Evolutionary conservation across 2,329 filamentous ascomycete species (phyloP).

Genomic region (Fusarium sterilihyphosum): DNA sequence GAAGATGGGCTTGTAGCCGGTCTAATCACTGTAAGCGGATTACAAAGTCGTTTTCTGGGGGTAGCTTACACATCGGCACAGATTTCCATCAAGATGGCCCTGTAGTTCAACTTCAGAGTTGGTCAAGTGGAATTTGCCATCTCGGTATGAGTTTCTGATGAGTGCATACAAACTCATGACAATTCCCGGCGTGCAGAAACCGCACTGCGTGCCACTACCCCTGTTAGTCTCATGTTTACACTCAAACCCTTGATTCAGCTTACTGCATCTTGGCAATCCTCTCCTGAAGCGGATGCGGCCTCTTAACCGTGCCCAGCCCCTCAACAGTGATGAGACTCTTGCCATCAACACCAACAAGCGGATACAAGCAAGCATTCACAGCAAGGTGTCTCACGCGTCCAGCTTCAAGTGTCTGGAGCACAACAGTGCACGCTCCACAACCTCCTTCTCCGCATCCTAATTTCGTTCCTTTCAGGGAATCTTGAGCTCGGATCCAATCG

Average conservation of each 20-base stretch:
- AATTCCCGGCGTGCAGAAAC: background rate
- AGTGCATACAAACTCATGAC: slow-evolving; percentile 1
- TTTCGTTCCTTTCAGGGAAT: background rate
- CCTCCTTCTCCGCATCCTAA: background rate
- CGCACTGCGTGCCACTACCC: background rate
- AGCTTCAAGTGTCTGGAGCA: background rate
- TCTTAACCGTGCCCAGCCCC: background rate
- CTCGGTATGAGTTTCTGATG: background rate
- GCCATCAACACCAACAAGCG: slow-evolving; percentile 2
- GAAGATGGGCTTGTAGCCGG: slow-evolving; percentile 1
- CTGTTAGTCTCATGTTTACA: background rate
- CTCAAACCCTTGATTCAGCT: rapidly evolving
- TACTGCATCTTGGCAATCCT: slow-evolving; percentile 7
- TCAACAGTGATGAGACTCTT: slow-evolving; percentile 4
- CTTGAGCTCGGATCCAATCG: slow-evolving; percentile 5
- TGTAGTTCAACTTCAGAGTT: background rate
- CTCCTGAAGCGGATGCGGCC: background rate
- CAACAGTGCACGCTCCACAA: background rate
- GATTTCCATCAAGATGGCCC: background rate
- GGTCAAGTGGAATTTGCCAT: background rate
- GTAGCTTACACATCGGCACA: background rate
- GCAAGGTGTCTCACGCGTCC: background rate
- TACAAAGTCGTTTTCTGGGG: rapidly evolving
- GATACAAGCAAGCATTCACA: background rate
- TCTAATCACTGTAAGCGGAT: background rate